A percentile compares a stretch with the other conserved stretches of the same genome.
These are phyloP conservation scores for Trametes punicea DNA, from an alignment of 768 basidiomycete species.

Conservation along the genomic window DNA sequence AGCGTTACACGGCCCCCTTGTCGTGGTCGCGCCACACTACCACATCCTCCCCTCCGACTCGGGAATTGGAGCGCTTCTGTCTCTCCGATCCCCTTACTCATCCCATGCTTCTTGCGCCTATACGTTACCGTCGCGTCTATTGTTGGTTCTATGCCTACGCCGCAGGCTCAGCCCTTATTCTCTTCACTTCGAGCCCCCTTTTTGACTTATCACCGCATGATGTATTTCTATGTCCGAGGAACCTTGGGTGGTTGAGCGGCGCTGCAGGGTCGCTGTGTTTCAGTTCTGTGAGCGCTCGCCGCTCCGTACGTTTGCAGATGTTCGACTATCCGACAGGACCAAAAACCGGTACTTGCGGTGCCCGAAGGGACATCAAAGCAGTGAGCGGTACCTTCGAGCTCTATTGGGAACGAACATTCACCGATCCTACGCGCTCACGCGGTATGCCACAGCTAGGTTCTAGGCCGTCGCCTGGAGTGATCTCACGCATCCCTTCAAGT, in stretches of 20 bases:
- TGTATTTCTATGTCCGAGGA: slow-evolving; percentile 2
- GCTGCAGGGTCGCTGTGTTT: neutral
- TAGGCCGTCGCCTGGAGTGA: too few species aligned
- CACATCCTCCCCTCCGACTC: neutral
- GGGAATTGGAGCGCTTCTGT: neutral
- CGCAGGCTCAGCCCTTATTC: neutral
- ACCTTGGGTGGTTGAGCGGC: slow-evolving; percentile 5
- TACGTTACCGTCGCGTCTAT: neutral
- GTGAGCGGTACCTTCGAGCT: too few species aligned
- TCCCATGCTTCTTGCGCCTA: neutral
- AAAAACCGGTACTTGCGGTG: neutral
- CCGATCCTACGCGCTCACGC: too few species aligned
- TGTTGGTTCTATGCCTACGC: slow-evolving; percentile 5
- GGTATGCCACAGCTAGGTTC: too few species aligned
- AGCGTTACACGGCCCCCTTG: neutral
- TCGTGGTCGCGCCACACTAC: neutral
- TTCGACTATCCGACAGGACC: neutral
- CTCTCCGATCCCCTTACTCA: neutral
- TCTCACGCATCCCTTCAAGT: too few species aligned
- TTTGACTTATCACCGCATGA: neutral
- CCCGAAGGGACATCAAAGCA: neutral
- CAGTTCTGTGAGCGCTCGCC: neutral
- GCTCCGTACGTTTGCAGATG: neutral
- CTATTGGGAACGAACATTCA: too few species aligned
- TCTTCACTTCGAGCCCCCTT: neutral